phyloP scores from a whole-genome alignment of 768 basidiomycete genomes.

The Suillus placidus region DNA sequence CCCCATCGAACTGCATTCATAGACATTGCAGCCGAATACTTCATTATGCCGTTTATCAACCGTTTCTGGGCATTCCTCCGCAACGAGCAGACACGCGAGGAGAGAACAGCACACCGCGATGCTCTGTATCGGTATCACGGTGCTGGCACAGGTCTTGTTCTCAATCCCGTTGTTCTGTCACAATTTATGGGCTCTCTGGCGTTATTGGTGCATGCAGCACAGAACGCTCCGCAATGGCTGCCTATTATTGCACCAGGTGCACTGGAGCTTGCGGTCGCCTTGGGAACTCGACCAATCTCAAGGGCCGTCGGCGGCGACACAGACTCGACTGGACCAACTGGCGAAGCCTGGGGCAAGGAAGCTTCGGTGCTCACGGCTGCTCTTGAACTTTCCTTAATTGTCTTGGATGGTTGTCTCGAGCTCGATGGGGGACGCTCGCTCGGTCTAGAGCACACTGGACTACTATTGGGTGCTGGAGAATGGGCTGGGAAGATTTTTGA shows the following conservation, averaged over 20 bases:
- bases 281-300: constrained; percentile 70
- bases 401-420: constrained; percentile 74
- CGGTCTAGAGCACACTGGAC: constrained; percentile 70
- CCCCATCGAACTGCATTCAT: constrained; percentile 47
- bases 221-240: constrained; percentile 81
- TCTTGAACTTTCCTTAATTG: constrained; percentile 76
- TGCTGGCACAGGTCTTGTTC: constrained; percentile 79
- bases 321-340: constrained; percentile 27
- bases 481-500: constrained; percentile 78
- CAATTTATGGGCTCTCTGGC: constrained; percentile 77
- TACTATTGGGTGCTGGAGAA: constrained; percentile 73
- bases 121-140: constrained; percentile 63
- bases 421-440: constrained; percentile 77
- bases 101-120: constrained; percentile 61
- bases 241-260: constrained; percentile 79
- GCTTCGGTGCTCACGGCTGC: constrained; percentile 74
- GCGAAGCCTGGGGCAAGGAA: constrained; percentile 48
- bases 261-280: constrained; percentile 79
- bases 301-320: constrained; percentile 37
- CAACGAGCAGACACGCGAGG: constrained; percentile 78
- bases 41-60: constrained; percentile 87
- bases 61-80: constrained; percentile 95
- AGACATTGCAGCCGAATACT: constrained; percentile 81
- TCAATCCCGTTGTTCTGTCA: constrained; percentile 75
- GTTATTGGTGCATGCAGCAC: constrained; percentile 80